Evolutionary conservation across 164 flowering plant species (phyloP).

Genomic region (Aristolochia fimbriata): DNA sequence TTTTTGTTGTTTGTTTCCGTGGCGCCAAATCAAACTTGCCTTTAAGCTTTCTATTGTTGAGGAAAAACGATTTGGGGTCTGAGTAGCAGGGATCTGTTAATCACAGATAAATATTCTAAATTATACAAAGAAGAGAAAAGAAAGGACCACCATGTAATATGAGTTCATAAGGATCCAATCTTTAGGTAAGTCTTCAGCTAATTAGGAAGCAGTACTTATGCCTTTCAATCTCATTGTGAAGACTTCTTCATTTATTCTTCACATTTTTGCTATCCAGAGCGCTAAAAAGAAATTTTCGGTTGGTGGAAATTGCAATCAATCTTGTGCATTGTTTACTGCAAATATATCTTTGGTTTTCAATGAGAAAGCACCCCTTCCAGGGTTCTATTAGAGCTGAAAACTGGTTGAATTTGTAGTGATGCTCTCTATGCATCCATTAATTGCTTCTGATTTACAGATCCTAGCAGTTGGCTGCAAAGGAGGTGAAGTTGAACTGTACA

Average conservation of each 20-base stretch:
- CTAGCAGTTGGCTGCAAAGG: slow-evolving; percentile 86
- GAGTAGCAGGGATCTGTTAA: too few species aligned
- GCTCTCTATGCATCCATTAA: slow-evolving; percentile 72
- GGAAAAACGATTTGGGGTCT: too few species aligned
- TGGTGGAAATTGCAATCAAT: slow-evolving; percentile 91
- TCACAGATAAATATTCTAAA: too few species aligned
- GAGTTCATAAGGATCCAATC: too few species aligned
- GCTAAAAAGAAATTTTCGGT: slow-evolving; percentile 55
- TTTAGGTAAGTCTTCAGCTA: too few species aligned
- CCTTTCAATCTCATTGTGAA: slow-evolving; percentile 28
- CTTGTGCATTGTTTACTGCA: slow-evolving; percentile 62
- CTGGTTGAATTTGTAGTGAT: slow-evolving; percentile 52
- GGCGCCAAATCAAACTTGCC: too few species aligned
- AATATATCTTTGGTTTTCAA: slow-evolving; percentile 53
- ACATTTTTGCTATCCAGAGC: slow-evolving; percentile 72
- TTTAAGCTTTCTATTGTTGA: too few species aligned
- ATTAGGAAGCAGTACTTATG: slow-evolving; percentile 2
- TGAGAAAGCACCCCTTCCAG: slow-evolving; percentile 81
- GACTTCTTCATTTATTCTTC: slow-evolving; percentile 81
- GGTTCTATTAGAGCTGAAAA: slow-evolving; percentile 56
- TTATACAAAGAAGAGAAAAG: too few species aligned
- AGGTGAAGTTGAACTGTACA: slow-evolving; percentile 83
- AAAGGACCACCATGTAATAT: too few species aligned
- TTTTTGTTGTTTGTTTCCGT: too few species aligned
- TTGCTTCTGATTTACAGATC: slow-evolving; percentile 80